phyloP scores from a whole-genome alignment of 352 stramenopile genomes.

The Peronospora farinosa region DNA sequence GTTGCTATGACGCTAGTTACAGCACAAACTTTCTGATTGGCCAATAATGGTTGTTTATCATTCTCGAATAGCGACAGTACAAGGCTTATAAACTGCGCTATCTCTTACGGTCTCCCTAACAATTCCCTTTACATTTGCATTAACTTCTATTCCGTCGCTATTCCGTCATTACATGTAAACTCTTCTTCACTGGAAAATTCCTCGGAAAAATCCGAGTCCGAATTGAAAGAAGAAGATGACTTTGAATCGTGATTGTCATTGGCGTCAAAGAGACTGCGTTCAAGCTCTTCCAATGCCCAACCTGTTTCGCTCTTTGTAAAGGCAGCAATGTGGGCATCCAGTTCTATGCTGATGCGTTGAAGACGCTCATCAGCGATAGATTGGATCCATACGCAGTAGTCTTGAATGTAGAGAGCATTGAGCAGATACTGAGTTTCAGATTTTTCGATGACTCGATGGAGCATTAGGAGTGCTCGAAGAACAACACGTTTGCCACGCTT shows the following conservation, averaged over 20 bases:
- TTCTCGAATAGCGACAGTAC: too few relatives aligned
- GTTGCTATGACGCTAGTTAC: conserved; percentile 9
- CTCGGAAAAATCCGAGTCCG: conserved; percentile 24
- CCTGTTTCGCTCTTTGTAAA: conserved; percentile 68
- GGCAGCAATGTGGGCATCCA: conserved; percentile 22
- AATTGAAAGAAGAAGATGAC: conserved; percentile 20
- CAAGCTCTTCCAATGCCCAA: conserved; percentile 73
- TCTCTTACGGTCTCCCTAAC: neutral
- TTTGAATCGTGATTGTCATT: conserved; percentile 22
- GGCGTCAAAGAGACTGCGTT: conserved; percentile 45
- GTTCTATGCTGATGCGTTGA: conserved; percentile 26
- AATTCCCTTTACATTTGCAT: neutral
- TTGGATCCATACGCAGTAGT: conserved; percentile 89
- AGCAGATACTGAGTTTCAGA: conserved; percentile 95
- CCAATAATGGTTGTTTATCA: neutral
- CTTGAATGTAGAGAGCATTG: conserved; percentile 93
- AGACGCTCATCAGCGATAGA: conserved; percentile 49
- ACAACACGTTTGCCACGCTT: conserved; percentile 83
- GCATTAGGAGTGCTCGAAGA: conserved; percentile 84
- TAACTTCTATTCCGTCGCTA: conserved; percentile 5
- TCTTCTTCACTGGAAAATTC: conserved; percentile 32
- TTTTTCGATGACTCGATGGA: conserved; percentile 90
- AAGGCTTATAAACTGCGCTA: conserved; percentile 2
- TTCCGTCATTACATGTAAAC: conserved; percentile 6
- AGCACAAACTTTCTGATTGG: neutral